These are phyloP conservation scores for Chimonanthus salicifolius DNA, from an alignment of 164 flowering plant species.

Conservation along the genomic window DNA sequence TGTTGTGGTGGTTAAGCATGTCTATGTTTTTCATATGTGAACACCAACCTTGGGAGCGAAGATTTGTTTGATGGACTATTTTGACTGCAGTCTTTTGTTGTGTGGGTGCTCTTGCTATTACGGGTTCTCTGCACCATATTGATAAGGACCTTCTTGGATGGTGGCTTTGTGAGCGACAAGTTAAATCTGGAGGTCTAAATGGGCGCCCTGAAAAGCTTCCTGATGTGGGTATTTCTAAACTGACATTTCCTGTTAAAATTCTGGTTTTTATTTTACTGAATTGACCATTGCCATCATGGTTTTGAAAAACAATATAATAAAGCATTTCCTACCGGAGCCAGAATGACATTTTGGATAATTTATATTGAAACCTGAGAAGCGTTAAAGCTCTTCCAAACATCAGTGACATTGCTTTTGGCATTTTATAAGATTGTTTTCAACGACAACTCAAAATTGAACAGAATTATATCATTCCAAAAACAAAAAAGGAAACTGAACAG, in stretches of 20 bases:
- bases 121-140: conserved; percentile 69
- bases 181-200: conserved; percentile 84
- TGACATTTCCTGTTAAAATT: neutral
- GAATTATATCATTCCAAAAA: too few relatives aligned
- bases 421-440: too few relatives aligned
- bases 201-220: conserved; percentile 98
- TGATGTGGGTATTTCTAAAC: conserved; percentile 48
- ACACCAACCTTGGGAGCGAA: neutral
- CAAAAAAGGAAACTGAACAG: too few relatives aligned
- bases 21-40: too few relatives aligned
- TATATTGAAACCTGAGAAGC: too few relatives aligned
- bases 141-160: conserved; percentile 94
- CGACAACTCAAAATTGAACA: too few relatives aligned
- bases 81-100: conserved; percentile 78
- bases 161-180: conserved; percentile 97
- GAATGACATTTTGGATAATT: too few relatives aligned
- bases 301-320: too few relatives aligned
- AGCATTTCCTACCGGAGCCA: too few relatives aligned
- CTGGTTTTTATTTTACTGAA: neutral
- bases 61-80: neutral
- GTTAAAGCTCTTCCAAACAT: too few relatives aligned
- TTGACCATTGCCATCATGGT: neutral
- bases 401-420: too few relatives aligned
- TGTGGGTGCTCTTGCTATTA: conserved; percentile 88
- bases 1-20: too few relatives aligned